Conservation (phyloP, 1,139 yeast genomes). For the Lodderomyces margitis region DNA sequence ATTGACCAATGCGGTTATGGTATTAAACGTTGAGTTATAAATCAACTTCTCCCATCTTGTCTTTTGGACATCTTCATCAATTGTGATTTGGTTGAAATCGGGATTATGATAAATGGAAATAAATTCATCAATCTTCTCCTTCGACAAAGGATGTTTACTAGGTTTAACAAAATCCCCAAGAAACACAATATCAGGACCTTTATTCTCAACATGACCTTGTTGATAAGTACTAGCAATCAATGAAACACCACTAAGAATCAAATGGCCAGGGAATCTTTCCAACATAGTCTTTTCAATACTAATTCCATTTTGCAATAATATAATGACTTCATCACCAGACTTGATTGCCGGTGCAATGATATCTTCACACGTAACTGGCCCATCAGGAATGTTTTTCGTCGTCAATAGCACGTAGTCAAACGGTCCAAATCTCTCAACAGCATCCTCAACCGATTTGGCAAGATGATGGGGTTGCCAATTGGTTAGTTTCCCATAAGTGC, state of each 20-base stretch:
- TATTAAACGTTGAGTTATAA: slow-evolving; percentile 67
- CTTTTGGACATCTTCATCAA: slow-evolving; percentile 49
- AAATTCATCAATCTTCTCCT: slow-evolving; percentile 37
- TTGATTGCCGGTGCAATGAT: slow-evolving; percentile 56
- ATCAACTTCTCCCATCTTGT: slow-evolving; percentile 73
- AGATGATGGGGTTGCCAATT: slow-evolving; percentile 55
- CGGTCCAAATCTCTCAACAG: slow-evolving; percentile 39
- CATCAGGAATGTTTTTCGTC: slow-evolving; percentile 75
- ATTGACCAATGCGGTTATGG: slow-evolving; percentile 53
- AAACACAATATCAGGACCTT: slow-evolving; percentile 51
- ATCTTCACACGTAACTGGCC: slow-evolving; percentile 52
- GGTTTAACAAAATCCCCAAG: slow-evolving; percentile 52
- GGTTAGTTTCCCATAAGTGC: slow-evolving; percentile 55
- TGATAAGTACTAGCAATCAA: slow-evolving; percentile 65
- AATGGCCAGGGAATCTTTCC: slow-evolving; percentile 53
- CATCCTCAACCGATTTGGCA: slow-evolving; percentile 44
- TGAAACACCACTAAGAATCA: slow-evolving; percentile 66
- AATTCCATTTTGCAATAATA: slow-evolving; percentile 71
- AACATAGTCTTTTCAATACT: slow-evolving; percentile 67
- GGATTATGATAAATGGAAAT: slow-evolving; percentile 48
- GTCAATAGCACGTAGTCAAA: slow-evolving; percentile 69
- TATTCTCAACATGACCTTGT: slow-evolving; percentile 50
- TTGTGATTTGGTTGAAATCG: slow-evolving; percentile 34
- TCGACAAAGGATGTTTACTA: slow-evolving; percentile 16
- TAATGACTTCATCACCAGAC: slow-evolving; percentile 48